Conservation (phyloP, 164 flowering plant genomes). For the Litsea cubeba region DNA sequence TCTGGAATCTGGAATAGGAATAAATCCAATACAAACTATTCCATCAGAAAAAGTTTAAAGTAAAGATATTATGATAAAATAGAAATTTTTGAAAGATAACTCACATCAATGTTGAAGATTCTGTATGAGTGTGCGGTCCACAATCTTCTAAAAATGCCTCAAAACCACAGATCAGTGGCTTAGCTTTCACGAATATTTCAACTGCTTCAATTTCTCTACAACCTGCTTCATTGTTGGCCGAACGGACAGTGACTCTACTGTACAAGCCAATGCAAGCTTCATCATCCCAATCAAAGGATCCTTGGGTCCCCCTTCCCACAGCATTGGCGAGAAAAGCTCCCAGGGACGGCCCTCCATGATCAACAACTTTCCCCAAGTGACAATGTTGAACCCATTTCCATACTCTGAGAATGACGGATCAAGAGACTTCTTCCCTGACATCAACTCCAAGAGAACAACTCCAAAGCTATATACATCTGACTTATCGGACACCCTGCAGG, state of each 20-base stretch:
- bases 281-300: conserved; percentile 51
- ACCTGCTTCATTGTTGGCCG: conserved; percentile 72
- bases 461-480: conserved; percentile 81
- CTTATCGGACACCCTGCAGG: conserved; percentile 77
- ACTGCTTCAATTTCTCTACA: conserved; percentile 47
- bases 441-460: conserved; percentile 60
- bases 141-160: background rate
- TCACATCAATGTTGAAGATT: conserved; percentile 3
- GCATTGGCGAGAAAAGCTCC: conserved; percentile 44
- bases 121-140: background rate
- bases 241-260: conserved; percentile 46
- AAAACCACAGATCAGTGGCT: background rate
- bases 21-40: background rate
- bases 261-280: conserved; percentile 53
- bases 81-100: background rate
- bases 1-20: background rate
- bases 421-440: conserved; percentile 66
- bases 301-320: conserved; percentile 59
- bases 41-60: background rate
- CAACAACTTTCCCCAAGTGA: conserved; percentile 61
- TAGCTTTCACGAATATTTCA: conserved; percentile 19
- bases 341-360: conserved; percentile 43
- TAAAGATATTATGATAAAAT: background rate
- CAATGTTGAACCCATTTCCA: conserved; percentile 72
- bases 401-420: conserved; percentile 73